These are phyloP conservation scores for Fusarium graminum DNA, from an alignment of 2,329 filamentous ascomycete species.

Conservation along the genomic window DNA sequence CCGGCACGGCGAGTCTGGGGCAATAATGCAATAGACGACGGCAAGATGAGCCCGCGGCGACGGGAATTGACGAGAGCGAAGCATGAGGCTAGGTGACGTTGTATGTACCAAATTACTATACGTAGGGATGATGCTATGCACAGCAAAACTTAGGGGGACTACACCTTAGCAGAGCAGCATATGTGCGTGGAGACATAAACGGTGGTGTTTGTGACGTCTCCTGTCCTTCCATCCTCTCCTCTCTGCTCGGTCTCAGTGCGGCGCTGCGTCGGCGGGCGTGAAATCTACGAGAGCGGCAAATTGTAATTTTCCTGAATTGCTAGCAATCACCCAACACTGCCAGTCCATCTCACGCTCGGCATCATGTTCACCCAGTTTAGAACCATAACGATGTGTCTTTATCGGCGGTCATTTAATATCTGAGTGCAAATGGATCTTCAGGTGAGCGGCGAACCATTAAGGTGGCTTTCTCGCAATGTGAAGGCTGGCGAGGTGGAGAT, in stretches of 20 bases:
- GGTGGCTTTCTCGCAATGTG: constrained; percentile 28
- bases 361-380: constrained; percentile 6
- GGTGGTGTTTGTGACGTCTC: constrained; percentile 17
- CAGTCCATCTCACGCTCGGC: constrained; percentile 14
- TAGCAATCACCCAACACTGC: constrained; percentile 7
- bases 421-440: constrained; percentile 23
- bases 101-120: constrained; percentile 24
- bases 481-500: constrained; percentile 22
- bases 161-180: background rate
- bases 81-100: constrained; percentile 6
- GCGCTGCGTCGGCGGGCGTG: constrained; percentile 41
- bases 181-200: constrained; percentile 16
- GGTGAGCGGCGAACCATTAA: constrained; percentile 29
- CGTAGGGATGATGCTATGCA: constrained; percentile 29
- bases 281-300: constrained; percentile 33
- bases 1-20: constrained; percentile 39
- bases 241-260: constrained; percentile 39
- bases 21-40: constrained; percentile 30
- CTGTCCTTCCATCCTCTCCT: constrained; percentile 15
- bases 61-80: constrained; percentile 46
- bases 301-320: constrained; percentile 29
- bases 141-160: constrained; percentile 2
- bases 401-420: constrained; percentile 18
- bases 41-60: constrained; percentile 37
- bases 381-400: constrained; percentile 12